Base-by-base conservation (phyloP, 352 stramenopile species). In the Thraustochytrium sp. region DNA sequence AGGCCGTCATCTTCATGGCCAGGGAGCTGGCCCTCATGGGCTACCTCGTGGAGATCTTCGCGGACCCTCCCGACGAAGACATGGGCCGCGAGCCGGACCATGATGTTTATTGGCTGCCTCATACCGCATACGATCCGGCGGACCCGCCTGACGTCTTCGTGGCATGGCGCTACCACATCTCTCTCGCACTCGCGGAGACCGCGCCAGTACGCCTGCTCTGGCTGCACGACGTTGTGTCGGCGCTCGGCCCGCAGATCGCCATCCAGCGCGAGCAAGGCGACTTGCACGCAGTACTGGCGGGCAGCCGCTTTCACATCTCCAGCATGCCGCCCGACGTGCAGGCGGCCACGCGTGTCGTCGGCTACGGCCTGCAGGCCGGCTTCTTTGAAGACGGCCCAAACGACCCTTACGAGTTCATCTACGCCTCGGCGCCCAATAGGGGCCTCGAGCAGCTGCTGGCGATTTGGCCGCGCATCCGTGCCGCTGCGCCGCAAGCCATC, bases 91-190 rank as follows among this genome's bases (percentile, higher is more conserved):
- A 76, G n/a, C 49, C 88, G 23, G 46, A 85, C 5, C 78, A 88
- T 2, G 65, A 76, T 0, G 91, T 95, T 5, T 85, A 85, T 0
- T 96, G 90, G 90, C 94, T 94, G 72, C 90, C 91, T 0, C 88
- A 92, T 40, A 87, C 90, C 34, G 56, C 88, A 16, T 96, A 92
- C 85, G 72, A 89, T 0, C 77, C 90, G 0, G 26, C 9, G 21
- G 88, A 93, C 36, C 48, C 31, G 23, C 87, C 94, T 2, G 91
- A 97, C 75, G 86, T 97, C 42, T 97, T 97, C 75, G 87, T 97
- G 21, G 92, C 93, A 21, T 97, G 93, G 93, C 84, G 93, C 1
- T 96, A 96, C 49, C 88, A 94, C 86, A 90, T 94, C 42, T 95
- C 92, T 16, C 82, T 95, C 40, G 87, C 88, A 0, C 56, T 96